Evolutionary conservation across 192 early-diverging fungal species (phyloP).

Genomic region (Podila epigama): DNA sequence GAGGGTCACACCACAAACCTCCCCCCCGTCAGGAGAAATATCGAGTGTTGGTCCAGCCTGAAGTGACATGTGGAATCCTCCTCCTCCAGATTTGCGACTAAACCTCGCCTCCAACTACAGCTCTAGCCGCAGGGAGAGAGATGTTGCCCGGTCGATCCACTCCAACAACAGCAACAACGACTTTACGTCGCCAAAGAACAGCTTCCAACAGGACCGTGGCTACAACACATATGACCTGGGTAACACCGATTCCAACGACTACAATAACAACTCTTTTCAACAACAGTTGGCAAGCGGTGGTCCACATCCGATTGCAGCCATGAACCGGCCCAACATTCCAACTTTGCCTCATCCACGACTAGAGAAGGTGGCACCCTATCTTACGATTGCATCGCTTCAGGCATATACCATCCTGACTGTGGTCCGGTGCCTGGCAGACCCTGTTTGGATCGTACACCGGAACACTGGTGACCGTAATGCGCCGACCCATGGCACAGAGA

Average conservation of each 20-base stretch:
- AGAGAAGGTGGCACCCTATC: slow-evolving; percentile 32
- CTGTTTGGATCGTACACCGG: slow-evolving; percentile 23
- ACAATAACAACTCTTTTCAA: neutral
- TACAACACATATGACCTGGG: neutral
- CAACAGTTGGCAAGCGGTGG: neutral
- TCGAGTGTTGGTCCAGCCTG: no score
- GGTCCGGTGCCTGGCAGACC: slow-evolving; percentile 36
- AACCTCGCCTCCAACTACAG: neutral
- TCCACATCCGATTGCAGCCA: neutral
- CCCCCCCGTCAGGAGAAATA: no score
- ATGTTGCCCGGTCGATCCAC: neutral
- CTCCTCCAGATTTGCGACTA: slow-evolving; percentile 11
- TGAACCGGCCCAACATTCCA: neutral
- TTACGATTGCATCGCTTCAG: slow-evolving; percentile 33
- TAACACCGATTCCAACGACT: neutral
- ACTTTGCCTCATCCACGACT: slow-evolving; percentile 21
- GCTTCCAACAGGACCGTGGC: neutral
- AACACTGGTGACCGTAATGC: neutral
- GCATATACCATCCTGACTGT: slow-evolving; percentile 42
- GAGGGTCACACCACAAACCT: no score
- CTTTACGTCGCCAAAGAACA: slow-evolving; percentile 9
- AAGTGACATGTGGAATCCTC: slow-evolving; percentile 42
- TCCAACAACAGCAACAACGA: slow-evolving; percentile 5
- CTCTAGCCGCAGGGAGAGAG: neutral
- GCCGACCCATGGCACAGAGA: neutral